Base-by-base conservation (phyloP, 306 rosid species). In the Rosa lucieae region DNA sequence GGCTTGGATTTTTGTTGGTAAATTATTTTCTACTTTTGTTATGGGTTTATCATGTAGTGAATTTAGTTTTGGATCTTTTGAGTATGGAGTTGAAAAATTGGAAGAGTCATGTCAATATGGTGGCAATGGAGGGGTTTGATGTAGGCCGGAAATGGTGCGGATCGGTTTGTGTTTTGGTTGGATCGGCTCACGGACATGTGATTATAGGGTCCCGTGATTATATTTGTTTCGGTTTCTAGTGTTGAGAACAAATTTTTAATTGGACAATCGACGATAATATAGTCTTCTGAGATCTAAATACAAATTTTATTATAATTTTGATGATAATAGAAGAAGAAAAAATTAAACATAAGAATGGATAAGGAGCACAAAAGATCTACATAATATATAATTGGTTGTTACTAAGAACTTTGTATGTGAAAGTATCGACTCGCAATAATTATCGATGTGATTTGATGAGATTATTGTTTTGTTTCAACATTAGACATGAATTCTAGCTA, bases 1-100 rank as follows among this genome's bases (percentile, higher is more conserved):
- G 2, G 11, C 56, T 77, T 77, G 81, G 63, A 77, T 61, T 74
- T 65, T 83, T 51, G 10, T 10, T 29, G 5, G 0, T 17, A 32
- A 32, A 29, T 80, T 49, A 23, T 46, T 80, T 74, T 21, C 65
- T 58, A n/a, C 3, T n/a, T 58, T 58, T 58, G 32, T 8, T 56
- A 56, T 55, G 4, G 1, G 8, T 52, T 56, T 8, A 56, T 26
- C 67, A 29, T 1, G 44, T 6, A 35, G 46, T 29, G 70, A 65
- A 14, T 32, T 63, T 63, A 35, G 69, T 35, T 62, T 29, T 26
- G 1, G 40, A 13, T 65, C 70, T 14, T 21, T 10, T 21, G 65
- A 58, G 23, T 5, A 53, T 15, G 56, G 4, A 4, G 20, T 15
- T 15, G n/a, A 15, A 48, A 48, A 47, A 11, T 5, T 53, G 59